Evolutionary conservation across 1,284 basidiomycete species (phyloP).

Genomic region (Trametes pubescens): DNA sequence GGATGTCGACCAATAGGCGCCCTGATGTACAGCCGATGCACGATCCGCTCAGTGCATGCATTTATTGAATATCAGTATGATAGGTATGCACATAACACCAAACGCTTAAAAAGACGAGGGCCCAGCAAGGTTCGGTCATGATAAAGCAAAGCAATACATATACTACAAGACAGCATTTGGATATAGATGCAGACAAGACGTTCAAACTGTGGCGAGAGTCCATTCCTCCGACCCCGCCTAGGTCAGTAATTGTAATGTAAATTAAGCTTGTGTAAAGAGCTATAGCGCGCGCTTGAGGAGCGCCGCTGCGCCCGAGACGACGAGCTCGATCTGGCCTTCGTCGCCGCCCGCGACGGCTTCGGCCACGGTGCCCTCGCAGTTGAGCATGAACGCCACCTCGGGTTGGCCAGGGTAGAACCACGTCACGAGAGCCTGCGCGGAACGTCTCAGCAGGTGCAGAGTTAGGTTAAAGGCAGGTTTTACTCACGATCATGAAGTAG

Average conservation of each 20-base stretch:
- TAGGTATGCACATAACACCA: neutral
- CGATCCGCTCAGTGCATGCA: too few species aligned
- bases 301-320: neutral
- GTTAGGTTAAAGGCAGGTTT: too few species aligned
- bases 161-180: neutral
- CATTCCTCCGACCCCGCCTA: too few species aligned
- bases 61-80: neutral
- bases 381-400: slow-evolving; percentile 47
- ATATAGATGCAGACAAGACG: neutral
- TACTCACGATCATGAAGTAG: slow-evolving; percentile 60
- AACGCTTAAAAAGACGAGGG: neutral
- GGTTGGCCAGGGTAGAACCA: slow-evolving; percentile 67
- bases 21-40: neutral
- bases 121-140: neutral
- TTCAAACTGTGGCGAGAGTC: too few species aligned
- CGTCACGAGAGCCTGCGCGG: slow-evolving; percentile 52
- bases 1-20: neutral
- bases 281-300: slow-evolving; percentile 4
- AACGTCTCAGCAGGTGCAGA: neutral
- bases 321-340: slow-evolving; percentile 21
- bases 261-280: neutral
- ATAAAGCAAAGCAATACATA: neutral
- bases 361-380: slow-evolving; percentile 34
- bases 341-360: slow-evolving; percentile 30
- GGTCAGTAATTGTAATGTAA: too few species aligned